Percentiles rank a stretch among this genome's conserved stretches.
These are phyloP conservation scores for Podosphaera fusca DNA, from an alignment of 2,329 filamentous ascomycete species.

Conservation along the genomic window DNA sequence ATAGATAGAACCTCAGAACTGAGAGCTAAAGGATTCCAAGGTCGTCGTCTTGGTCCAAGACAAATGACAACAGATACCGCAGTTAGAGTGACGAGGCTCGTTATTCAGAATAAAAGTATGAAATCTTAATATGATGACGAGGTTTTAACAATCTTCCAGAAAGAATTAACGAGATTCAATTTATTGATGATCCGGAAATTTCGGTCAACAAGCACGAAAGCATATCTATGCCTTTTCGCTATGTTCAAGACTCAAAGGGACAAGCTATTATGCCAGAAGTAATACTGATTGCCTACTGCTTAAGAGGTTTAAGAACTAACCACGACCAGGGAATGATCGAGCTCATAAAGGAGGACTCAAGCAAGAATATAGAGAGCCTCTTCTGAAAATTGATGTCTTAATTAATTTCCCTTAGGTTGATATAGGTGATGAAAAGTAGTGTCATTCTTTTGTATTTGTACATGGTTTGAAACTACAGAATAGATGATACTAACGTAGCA, in stretches of 20 bases:
- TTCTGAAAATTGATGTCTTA: slow-evolving; percentile 24
- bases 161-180: slow-evolving; percentile 54
- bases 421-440: no score
- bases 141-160: slow-evolving; percentile 25
- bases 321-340: slow-evolving; percentile 58
- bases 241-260: slow-evolving; percentile 54
- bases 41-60: slow-evolving; percentile 66
- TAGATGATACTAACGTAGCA: no score
- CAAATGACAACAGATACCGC: slow-evolving; percentile 99
- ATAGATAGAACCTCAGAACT: slow-evolving; percentile 87
- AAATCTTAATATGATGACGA: slow-evolving; percentile 2
- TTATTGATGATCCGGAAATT: slow-evolving; percentile 74
- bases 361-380: slow-evolving; percentile 74
- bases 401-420: no score
- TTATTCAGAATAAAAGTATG: slow-evolving; percentile 64
- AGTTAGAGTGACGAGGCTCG: slow-evolving; percentile 74
- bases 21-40: slow-evolving; percentile 75
- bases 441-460: no score
- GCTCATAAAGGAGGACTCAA: slow-evolving; percentile 76
- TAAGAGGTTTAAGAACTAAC: slow-evolving; percentile 6
- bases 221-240: slow-evolving; percentile 94
- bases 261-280: slow-evolving; percentile 83
- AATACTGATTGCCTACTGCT: slow-evolving; percentile 14
- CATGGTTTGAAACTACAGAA: no score
- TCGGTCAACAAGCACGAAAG: slow-evolving; percentile 79